phyloP scores from a whole-genome alignment of 371 early-diverging fungal species.

The Nematocida ironsii region DNA sequence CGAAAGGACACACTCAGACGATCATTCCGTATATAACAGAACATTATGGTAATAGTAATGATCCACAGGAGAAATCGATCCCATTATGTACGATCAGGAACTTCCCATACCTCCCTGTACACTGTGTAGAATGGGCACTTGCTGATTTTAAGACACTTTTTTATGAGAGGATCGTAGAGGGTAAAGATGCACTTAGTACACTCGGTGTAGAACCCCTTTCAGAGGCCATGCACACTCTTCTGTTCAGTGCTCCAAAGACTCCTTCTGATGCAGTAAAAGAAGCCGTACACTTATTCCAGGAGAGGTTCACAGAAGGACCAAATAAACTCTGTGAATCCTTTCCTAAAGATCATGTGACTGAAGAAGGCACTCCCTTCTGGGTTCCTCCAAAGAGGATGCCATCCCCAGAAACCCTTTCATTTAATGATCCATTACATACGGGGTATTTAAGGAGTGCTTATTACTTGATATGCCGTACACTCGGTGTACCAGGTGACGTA shows the following conservation, averaged over 20 bases:
- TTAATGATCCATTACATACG: conserved; percentile 76
- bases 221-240: conserved; percentile 66
- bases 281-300: conserved; percentile 58
- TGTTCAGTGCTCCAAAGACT: conserved; percentile 89
- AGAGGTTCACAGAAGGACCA: conserved; percentile 61
- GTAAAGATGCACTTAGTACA: neutral
- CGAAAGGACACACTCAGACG: conserved; percentile 96
- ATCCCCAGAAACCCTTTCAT: conserved; percentile 71
- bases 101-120: conserved; percentile 97
- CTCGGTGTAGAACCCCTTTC: conserved; percentile 3
- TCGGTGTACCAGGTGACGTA: conserved; percentile 74
- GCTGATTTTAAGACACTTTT: conserved; percentile 92
- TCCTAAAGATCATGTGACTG: conserved; percentile 73
- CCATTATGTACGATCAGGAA: conserved; percentile 98
- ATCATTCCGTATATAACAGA: conserved; percentile 78
- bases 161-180: conserved; percentile 34
- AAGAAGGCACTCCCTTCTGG: conserved; percentile 91
- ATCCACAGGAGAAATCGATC: conserved; percentile 95
- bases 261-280: conserved; percentile 70
- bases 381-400: conserved; percentile 96
- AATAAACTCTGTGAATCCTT: conserved; percentile 67
- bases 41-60: conserved; percentile 92
- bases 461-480: conserved; percentile 76
- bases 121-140: conserved; percentile 97
- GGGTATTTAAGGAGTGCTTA: conserved; percentile 85